Percentiles rank a stretch among this genome's conserved stretches.
These are phyloP conservation scores for Oryza glaberrima DNA, from an alignment of 176 grass and related monocot species.

Conservation along the genomic window DNA sequence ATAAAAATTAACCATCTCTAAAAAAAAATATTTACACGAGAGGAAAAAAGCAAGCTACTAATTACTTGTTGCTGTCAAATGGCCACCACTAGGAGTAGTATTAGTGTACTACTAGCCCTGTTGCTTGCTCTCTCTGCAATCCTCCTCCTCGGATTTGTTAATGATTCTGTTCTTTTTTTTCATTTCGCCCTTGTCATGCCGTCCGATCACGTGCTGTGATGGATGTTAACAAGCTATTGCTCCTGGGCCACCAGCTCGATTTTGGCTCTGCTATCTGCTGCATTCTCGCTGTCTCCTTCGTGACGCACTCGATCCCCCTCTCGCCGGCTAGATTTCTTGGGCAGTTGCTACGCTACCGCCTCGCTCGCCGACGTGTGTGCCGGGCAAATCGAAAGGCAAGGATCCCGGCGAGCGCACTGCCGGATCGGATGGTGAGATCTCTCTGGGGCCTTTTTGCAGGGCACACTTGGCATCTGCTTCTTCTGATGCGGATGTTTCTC, in stretches of 20 bases:
- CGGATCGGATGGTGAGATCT: conserved; percentile 25
- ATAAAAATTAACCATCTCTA: no score
- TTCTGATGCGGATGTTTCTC: not conserved
- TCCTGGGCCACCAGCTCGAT: not conserved
- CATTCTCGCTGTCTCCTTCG: conserved; percentile 31
- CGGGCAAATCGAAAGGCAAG: not conserved
- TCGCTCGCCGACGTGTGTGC: not conserved
- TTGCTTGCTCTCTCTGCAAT: conserved; percentile 12
- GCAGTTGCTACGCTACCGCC: conserved; percentile 50
- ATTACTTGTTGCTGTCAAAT: not conserved
- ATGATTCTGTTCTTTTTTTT: conserved; percentile 36
- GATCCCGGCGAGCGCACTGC: conserved; percentile 25
- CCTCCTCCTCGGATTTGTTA: conserved; percentile 42
- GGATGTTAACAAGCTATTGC: conserved; percentile 38
- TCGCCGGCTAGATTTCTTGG: conserved; percentile 10
- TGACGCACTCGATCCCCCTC: not conserved
- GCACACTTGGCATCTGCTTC: not conserved
- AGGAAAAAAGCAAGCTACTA: not conserved
- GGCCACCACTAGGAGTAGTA: conserved; percentile 8
- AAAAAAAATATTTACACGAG: no score
- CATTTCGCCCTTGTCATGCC: conserved; percentile 40
- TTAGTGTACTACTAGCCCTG: not conserved
- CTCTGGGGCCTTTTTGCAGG: conserved; percentile 22
- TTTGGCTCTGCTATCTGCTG: not conserved
- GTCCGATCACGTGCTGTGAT: conserved; percentile 4